Evolutionary conservation across 352 stramenopile genomes (phyloP).

Genomic region (Globisporangium nodosum): DNA sequence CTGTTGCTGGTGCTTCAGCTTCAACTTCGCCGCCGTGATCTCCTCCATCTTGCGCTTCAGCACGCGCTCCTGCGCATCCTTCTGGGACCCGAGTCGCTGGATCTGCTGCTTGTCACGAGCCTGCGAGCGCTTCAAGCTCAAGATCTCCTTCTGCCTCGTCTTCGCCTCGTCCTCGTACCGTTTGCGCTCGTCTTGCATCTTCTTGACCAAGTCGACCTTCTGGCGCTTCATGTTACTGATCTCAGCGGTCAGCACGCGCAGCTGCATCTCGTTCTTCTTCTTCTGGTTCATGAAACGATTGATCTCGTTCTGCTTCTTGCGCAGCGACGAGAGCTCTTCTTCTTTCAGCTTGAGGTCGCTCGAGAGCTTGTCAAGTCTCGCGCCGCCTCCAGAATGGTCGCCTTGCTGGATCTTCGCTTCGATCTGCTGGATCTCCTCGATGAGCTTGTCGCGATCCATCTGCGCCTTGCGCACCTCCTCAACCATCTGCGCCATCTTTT

Average conservation of each 20-base stretch:
- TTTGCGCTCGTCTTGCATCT: conserved; percentile 85
- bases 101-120: conserved; percentile 83
- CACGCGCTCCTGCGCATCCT: conserved; percentile 81
- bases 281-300: conserved; percentile 78
- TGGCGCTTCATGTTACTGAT: conserved; percentile 86
- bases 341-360: conserved; percentile 80
- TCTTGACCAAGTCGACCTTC: conserved; percentile 86
- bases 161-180: conserved; percentile 80
- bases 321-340: conserved; percentile 53
- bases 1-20: conserved; percentile 82
- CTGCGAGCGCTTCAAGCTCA: conserved; percentile 74
- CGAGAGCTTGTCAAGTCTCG: conserved; percentile 56
- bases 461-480: conserved; percentile 63
- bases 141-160: conserved; percentile 68
- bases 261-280: conserved; percentile 85
- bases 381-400: conserved; percentile 43
- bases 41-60: conserved; percentile 88
- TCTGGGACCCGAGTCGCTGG: conserved; percentile 69
- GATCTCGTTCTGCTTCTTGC: conserved; percentile 82
- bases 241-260: conserved; percentile 72
- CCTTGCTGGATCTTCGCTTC: conserved; percentile 63
- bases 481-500: conserved; percentile 80
- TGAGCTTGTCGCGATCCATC: conserved; percentile 58
- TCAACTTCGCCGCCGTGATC: conserved; percentile 65
- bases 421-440: conserved; percentile 72